Percentiles rank a stretch among this genome's conserved stretches.
Evolutionary conservation across 2,329 filamentous ascomycete species (phyloP).

Genomic region (Hirsutella thompsonii): DNA sequence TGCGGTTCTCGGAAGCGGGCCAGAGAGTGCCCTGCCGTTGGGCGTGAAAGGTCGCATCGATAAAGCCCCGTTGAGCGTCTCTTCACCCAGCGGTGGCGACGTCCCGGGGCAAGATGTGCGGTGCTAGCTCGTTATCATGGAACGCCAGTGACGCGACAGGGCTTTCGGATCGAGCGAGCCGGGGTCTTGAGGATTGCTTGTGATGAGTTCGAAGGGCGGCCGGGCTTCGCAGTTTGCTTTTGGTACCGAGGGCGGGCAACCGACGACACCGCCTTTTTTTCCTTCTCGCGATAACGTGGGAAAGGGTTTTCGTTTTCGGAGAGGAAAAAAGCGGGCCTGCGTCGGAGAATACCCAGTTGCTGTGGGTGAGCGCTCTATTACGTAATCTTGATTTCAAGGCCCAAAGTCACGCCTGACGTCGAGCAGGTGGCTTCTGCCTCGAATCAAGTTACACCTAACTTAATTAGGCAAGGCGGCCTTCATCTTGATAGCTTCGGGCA

Average conservation of each 20-base stretch:
- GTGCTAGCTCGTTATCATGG: not conserved
- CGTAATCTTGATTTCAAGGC: too few relatives aligned
- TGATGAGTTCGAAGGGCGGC: not conserved
- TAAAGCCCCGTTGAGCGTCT: not conserved
- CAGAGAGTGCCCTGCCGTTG: constrained; percentile 18
- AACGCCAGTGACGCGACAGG: not conserved
- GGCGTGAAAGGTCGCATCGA: constrained; percentile 22
- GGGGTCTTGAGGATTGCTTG: too few relatives aligned
- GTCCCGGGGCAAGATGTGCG: not conserved
- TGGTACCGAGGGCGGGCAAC: not conserved
- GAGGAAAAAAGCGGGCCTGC: not conserved
- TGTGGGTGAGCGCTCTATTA: too few relatives aligned
- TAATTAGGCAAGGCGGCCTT: too few relatives aligned
- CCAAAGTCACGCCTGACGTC: too few relatives aligned
- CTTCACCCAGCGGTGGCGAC: not conserved
- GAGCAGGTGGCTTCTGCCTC: too few relatives aligned
- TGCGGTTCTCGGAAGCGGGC: constrained; percentile 18
- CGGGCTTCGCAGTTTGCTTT: not conserved
- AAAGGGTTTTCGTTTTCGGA: not conserved
- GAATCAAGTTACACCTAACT: too few relatives aligned
- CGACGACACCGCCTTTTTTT: not conserved
- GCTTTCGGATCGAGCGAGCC: too few relatives aligned
- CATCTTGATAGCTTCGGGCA: too few relatives aligned
- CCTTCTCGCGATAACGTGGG: not conserved
- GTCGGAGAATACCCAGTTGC: too few relatives aligned